Conservation (phyloP, 148 eudicot species). For the Camellia granthamiana region DNA sequence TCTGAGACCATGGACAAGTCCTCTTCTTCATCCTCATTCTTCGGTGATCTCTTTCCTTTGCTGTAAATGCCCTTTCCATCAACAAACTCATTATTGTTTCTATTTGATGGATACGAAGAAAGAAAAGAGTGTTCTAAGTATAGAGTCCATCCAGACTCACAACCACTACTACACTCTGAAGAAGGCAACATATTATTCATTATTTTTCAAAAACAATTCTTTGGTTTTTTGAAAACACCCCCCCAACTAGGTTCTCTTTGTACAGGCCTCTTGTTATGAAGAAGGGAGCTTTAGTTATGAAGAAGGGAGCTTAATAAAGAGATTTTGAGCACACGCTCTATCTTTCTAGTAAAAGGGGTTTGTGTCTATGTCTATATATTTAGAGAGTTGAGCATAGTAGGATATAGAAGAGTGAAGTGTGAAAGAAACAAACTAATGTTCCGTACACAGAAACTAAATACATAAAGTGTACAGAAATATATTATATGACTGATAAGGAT, state of each 20-base stretch:
- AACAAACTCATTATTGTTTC: background rate
- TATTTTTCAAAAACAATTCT: background rate
- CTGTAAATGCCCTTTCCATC: constrained; percentile 3
- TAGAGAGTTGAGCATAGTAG: background rate
- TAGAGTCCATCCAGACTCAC: constrained; percentile 82
- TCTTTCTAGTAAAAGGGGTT: too few species aligned
- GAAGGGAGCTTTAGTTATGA: background rate
- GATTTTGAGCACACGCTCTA: too few species aligned
- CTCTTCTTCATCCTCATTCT: constrained; percentile 37
- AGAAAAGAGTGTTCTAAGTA: constrained; percentile 52
- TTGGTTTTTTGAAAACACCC: background rate
- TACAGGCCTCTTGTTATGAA: background rate
- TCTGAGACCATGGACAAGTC: constrained; percentile 71
- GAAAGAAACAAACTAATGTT: too few species aligned
- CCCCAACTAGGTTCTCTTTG: too few species aligned
- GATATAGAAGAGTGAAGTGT: too few species aligned
- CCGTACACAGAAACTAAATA: too few species aligned
- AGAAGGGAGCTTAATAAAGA: too few species aligned
- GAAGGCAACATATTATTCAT: constrained; percentile 5
- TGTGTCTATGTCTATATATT: too few species aligned
- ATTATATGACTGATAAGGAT: too few species aligned
- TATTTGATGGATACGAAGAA: background rate
- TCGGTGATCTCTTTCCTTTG: background rate
- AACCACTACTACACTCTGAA: constrained; percentile 44
- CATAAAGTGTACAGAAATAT: too few species aligned